phyloP scores from a whole-genome alignment of 1,139 yeast genomes.

The Geotrichum macrosporum region DNA sequence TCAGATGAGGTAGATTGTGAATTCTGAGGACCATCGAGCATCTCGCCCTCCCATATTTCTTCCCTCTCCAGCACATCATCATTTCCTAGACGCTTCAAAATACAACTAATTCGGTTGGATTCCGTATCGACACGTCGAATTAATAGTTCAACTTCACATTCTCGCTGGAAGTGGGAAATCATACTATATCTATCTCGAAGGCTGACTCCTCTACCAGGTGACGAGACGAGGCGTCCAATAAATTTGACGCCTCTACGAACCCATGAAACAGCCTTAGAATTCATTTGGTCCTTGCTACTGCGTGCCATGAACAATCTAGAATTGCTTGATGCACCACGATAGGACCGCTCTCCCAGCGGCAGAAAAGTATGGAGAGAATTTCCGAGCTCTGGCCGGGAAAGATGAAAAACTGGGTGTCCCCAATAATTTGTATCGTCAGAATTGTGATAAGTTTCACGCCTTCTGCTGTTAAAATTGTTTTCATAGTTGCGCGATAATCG shows the following conservation, averaged over 20 bases:
- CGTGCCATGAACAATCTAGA: not conserved
- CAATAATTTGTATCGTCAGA: not conserved
- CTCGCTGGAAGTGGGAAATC: not conserved
- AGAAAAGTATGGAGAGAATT: not conserved
- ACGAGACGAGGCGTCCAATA: not conserved
- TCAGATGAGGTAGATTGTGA: not conserved
- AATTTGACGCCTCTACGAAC: slow-evolving; percentile 3
- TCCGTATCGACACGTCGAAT: slow-evolving; percentile 3
- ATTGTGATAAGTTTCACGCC: not conserved
- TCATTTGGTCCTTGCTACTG: slow-evolving; percentile 1
- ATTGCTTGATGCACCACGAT: not conserved
- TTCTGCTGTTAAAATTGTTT: not conserved
- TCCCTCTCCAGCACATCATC: not conserved
- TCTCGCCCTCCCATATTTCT: slow-evolving; percentile 10
- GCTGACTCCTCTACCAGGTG: not conserved
- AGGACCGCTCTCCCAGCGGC: not conserved
- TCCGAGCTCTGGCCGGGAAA: not conserved
- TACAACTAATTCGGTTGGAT: slow-evolving; percentile 2
- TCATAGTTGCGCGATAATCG: slow-evolving; percentile 7
- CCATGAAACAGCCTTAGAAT: slow-evolving; percentile 4
- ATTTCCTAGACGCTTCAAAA: not conserved
- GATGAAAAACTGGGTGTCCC: not conserved
- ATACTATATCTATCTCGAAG: not conserved
- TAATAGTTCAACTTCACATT: slow-evolving; percentile 1
- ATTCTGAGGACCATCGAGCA: not conserved